Evolutionary conservation across 495 filamentous ascomycete genomes (phyloP).

Genomic region (Lophium mytilinum): DNA sequence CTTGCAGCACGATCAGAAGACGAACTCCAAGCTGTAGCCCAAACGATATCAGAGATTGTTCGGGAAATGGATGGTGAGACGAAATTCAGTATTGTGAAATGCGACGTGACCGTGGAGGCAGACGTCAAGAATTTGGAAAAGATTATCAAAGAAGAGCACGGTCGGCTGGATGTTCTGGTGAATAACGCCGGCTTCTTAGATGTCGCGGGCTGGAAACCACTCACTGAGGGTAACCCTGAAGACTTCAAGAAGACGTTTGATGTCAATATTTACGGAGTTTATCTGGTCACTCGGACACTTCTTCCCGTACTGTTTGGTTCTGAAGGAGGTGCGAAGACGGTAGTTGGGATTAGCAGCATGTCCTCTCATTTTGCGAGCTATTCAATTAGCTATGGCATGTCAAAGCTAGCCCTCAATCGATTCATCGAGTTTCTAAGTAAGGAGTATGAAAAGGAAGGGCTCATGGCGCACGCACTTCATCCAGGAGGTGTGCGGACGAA

Average conservation of each 20-base stretch:
- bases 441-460: conserved; percentile 4
- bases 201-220: conserved; percentile 3
- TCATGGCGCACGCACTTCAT: conserved; percentile 5
- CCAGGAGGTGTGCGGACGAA: conserved; percentile 5
- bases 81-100: neutral
- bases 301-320: neutral
- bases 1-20: conserved; percentile 2
- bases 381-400: neutral
- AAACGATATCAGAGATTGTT: neutral
- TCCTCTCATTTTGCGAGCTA: conserved; percentile 2
- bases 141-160: neutral
- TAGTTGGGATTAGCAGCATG: conserved; percentile 3
- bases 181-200: conserved; percentile 9
- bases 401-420: conserved; percentile 1
- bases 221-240: conserved; percentile 4
- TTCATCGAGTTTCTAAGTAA: conserved; percentile 4
- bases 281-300: conserved; percentile 1
- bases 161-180: conserved; percentile 4
- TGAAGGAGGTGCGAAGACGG: conserved; percentile 4
- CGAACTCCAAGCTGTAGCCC: conserved; percentile 1
- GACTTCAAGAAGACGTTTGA: neutral
- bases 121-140: neutral
- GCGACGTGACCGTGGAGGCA: neutral
- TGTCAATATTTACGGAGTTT: conserved; percentile 2
- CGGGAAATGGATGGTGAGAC: neutral